These are phyloP conservation scores for Zhuliangozyma blackwelliae DNA, from an alignment of 1,139 yeast species.

Conservation along the genomic window DNA sequence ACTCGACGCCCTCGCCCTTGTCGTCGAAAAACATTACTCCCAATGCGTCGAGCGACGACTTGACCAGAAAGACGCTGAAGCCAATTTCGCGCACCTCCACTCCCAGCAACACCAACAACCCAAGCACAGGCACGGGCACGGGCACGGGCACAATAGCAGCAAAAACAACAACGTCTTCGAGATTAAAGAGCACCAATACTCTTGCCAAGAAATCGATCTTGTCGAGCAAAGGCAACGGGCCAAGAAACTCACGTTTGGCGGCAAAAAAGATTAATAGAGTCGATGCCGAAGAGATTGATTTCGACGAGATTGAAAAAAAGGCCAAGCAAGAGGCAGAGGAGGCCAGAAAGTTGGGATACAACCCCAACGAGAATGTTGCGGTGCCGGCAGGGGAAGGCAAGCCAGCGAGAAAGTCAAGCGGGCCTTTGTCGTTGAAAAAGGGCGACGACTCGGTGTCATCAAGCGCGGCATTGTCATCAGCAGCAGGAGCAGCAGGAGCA, in stretches of 20 bases:
- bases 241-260: constrained; percentile 54
- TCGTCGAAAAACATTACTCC: constrained; percentile 50
- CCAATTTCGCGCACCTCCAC: constrained; percentile 16
- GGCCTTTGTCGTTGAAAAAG: constrained; percentile 11
- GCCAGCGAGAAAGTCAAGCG: constrained; percentile 12
- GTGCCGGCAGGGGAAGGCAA: constrained; percentile 15
- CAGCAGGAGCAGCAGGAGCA: constrained; percentile 8
- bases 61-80: constrained; percentile 15
- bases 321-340: constrained; percentile 83
- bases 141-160: too few relatives aligned
- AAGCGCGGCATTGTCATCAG: too few relatives aligned
- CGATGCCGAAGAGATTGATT: constrained; percentile 68
- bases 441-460: not conserved
- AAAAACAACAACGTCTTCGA: constrained; percentile 15
- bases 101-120: not conserved
- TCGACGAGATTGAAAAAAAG: constrained; percentile 84
- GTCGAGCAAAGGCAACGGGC: constrained; percentile 40
- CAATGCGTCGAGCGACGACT: constrained; percentile 35
- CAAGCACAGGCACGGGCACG: too few relatives aligned
- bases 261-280: constrained; percentile 47
- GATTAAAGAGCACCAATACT: constrained; percentile 12
- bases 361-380: constrained; percentile 38
- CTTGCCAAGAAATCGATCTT: constrained; percentile 37
- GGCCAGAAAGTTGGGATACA: constrained; percentile 67
- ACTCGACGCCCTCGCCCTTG: constrained; percentile 51